Evolutionary conservation across 352 stramenopile genomes (phyloP), one percentile per base, ranked within the genome.

Genomic region (Phytopythium cucurbitacearum): DNA sequence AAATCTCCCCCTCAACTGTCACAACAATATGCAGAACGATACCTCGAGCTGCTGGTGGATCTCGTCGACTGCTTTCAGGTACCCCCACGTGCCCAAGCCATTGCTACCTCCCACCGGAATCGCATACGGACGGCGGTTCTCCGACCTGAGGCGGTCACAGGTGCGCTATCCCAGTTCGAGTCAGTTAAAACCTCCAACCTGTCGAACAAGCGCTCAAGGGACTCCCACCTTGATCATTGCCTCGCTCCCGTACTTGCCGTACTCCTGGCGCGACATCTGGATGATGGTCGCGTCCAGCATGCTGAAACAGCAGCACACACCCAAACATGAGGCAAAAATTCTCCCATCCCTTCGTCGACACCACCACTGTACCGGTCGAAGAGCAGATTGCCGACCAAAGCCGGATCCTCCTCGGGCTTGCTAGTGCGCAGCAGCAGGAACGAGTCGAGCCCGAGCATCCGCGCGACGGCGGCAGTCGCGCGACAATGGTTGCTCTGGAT

Each of bases 401-500:
- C 68, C 2, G 84, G 84, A 52, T 91, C 77, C 33, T 88, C 65
- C 6, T 91, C 76, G 0, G 84, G 78, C 37, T 87, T 76, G 56
- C 89, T 88, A 10, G 78, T 85, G 28, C 91, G 80, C 36, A 98
- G 65, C 57, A 98, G 83, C 21, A 98, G 59, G 67, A 95, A 90
- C 52, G 93, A 89, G 49, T 97, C 89, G 53, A 98, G 63, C 28
- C 90, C 91, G 3, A 98, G 66, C 80, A 96, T 97, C 21, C 90
- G 82, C 36, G 77, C 76, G 36, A 91, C 80, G 13, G 85, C 75
- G 5, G 91, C 89, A 0, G 84, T 91, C 11, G 84, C 84, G 59
- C 84, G 76, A 75, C 93, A 98, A 67, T 98, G 93, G 76, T 98
- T 98, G 69, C 82, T 96, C 73, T 98, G 93, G 42, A 96, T 67